Base-by-base conservation (phyloP, 179 eudicot genomes). In the Corrigiola litoralis region DNA sequence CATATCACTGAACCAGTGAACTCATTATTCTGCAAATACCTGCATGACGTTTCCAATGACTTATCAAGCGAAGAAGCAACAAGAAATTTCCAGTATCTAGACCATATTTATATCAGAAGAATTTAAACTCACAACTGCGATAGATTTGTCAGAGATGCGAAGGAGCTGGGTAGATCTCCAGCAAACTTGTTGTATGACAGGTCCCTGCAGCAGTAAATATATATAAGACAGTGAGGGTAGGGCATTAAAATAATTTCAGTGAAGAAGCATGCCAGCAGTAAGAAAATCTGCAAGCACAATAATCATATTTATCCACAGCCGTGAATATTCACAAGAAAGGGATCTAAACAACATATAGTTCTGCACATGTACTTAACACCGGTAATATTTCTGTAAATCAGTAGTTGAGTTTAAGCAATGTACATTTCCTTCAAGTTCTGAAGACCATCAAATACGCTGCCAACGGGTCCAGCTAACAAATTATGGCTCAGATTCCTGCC, bases 401-500 rank as follows among this genome's bases (percentile, higher is more conserved):
- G 37, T 31, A 65, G 45, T 29, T 17, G n/a, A 38, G 63, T 24
- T 58, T 60, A 72, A 49, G 34, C 28, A 61, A 48, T 85, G 41
- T 85, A 92, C 98, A 92, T 87, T 68, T 85, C 90, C 75, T 58
- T 82, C 52, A 92, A 81, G 72, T 75, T 73, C 34, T 66, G 80
- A 29, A 90, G 83, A 54, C 89, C 89, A 38, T 73, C 65, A 58
- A 92, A 92, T 51, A 92, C 84, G 68, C 85, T 79, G 23, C 95
- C 96, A 24, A 90, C 61, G 25, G 95, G 81, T 70, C 98, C 96
- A 73, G 83, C 77, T 71, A 92, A 59, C 41, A 66, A 48, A 72
- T 92, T 92, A 75, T 79, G 90, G 80, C 98, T 90, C 77, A 92
- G 70, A 63, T 92, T 92, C 88, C 98, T 92, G 77, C 75, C 73